Evolutionary conservation across 176 grass and related monocot genomes (phyloP), one percentile per base, ranked within the genome.

Genomic region (Themeda triandra): DNA sequence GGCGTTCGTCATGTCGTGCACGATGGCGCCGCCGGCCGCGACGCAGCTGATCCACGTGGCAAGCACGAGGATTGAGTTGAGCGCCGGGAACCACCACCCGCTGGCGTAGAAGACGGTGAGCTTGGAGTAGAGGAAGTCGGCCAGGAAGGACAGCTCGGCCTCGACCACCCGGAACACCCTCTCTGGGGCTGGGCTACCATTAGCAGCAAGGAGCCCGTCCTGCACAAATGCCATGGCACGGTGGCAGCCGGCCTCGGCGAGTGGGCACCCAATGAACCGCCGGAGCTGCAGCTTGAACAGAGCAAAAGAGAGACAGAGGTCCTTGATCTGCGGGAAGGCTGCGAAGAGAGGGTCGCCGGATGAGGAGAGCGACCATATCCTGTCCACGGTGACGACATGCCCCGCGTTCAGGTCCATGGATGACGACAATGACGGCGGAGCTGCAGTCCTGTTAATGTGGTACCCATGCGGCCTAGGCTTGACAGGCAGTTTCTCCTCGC

Each of bases 41-140:
- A 90, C 23, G 73, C 79, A 86, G 79, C 83, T 79, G 79, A 73
- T 2, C 84, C 88, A 90, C 35, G 79, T 90, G 58, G 79, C 35
- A 11, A 83, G 5, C 28, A 86, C 88, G 27, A 90, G 84, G 33
- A 66, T 23, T 1, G 28, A 13, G 74, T 90, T 86, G 44, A 90
- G 65, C 23, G 25, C 88, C 3, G 88, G 88, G 73, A 83, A 90
- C 73, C 84, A 90, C 88, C 88, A 86, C 2, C 88, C 88, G 73
- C 83, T 86, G 17, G 88, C 84, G 79, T 90, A 90, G 35, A 90
- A 83, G 3, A 77, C 75, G 11, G 88, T 83, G 73, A 90, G 83
- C 83, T 90, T 90, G 6, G 84, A 90, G 88, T 90, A 90, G 73
- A 86, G 72, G 45, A 90, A 78, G 88, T 90, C 84, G 35, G 79